Evolutionary conservation across 2,329 filamentous ascomycete species (phyloP), one percentile per base, ranked within the genome.

Genomic region (Aspergillus uvarum): DNA sequence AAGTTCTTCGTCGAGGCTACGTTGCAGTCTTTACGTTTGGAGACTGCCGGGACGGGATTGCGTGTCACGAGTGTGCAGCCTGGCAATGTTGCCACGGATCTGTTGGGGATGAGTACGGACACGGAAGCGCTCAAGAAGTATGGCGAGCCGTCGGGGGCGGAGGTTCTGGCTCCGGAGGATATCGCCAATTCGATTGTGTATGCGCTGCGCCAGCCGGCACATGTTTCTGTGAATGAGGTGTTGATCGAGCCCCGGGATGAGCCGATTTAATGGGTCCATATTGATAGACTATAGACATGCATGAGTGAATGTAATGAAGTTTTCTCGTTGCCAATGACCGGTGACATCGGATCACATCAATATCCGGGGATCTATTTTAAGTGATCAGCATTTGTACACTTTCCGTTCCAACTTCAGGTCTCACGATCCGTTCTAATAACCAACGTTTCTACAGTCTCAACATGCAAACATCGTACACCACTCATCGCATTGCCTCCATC

Each of bases 1-100:
- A 94, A 94, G 73, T 92, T 93, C 82, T 94, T 94, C 71, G 89
- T 94, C 57, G 90, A 94, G 73, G 90, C 89, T 1, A 90, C 89
- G 0, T 81, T 94, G n/a, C 90, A 93, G 74, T 82, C 82, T 32
- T 76, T 94, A 65, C 85, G 90, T 8, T 76, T 93, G 7, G 90
- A 94, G 80, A 93, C 89, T 0, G 90, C 88, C 0, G 89, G 89
- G 0, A 84, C 84, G 0, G 90, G 90, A 0, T 76, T 94, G 52
- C 82, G 89, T 2, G 89, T 94, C 47, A 92, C 90, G 0, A 81
- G 84, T 38, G 82, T 94, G 2, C 90, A 94, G 78, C 90, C 90
- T 0, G 90, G 90, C 0, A 93, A 94, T 71, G 88, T 87, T 1
- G 83, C 84, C 5, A 93, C 90, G 0, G 89, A 90, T 59, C 78